Conservation (phyloP, 176 grass and related monocot species). For the Lolium perenne region DNA sequence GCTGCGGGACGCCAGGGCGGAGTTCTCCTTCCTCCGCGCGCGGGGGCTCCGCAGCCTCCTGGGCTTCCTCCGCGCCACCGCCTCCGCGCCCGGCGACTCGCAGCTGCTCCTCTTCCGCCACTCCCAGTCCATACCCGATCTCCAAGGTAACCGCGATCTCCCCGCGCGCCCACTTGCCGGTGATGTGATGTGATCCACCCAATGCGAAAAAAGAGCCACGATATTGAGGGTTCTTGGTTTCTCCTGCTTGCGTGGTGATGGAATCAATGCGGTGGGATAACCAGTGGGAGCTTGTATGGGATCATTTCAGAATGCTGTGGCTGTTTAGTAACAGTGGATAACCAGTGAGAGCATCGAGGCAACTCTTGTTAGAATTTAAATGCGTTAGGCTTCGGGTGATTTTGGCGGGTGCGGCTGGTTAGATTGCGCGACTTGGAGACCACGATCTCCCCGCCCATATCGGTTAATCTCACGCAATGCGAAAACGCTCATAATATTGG, state of each 20-base stretch:
- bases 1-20: conserved; percentile 81
- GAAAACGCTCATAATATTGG: not conserved
- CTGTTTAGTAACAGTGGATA: no score
- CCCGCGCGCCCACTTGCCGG: conserved; percentile 5
- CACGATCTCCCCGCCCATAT: not conserved
- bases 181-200: not conserved
- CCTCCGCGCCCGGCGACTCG: conserved; percentile 57
- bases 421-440: no score
- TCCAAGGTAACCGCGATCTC: conserved; percentile 66
- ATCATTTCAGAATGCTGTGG: no score
- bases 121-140: conserved; percentile 88
- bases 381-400: no score
- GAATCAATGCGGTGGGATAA: no score
- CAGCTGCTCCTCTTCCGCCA: conserved; percentile 82
- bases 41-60: conserved; percentile 72
- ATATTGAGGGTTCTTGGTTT: no score
- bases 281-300: no score
- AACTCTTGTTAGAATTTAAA: no score
- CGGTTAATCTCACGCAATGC: conserved; percentile 31
- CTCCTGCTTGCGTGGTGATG: no score
- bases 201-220: no score
- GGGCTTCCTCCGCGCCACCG: conserved; percentile 73
- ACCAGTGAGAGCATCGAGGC: no score
- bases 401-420: no score
- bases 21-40: conserved; percentile 95